Evolutionary conservation across 352 stramenopile genomes (phyloP).

Genomic region (Blastocystis hominis): DNA sequence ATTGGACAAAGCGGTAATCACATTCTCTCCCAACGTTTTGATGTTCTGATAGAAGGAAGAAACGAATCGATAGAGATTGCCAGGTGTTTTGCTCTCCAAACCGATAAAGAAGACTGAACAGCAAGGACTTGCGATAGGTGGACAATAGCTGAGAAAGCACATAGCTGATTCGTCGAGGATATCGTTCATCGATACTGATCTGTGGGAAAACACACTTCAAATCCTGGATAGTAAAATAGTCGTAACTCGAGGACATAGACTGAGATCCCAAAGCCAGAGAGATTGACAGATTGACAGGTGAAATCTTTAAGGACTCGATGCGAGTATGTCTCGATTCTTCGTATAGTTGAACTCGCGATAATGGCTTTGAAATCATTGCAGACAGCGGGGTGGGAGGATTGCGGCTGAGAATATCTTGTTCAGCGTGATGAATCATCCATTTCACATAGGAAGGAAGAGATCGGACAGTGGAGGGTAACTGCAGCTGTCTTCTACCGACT

Average conservation of each 20-base stretch:
- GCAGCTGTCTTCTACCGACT: not conserved
- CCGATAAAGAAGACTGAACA: not conserved
- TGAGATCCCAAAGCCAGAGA: not conserved
- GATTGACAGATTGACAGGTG: not conserved
- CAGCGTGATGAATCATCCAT: not conserved
- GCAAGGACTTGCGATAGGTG: not conserved
- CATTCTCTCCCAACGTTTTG: not conserved
- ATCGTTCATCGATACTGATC: not conserved
- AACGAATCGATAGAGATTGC: not conserved
- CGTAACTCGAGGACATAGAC: not conserved
- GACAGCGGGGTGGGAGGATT: not conserved
- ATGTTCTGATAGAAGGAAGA: not conserved
- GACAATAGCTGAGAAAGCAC: not conserved
- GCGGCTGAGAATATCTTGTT: not conserved
- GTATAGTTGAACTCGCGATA: not conserved
- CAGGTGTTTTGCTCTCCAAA: not conserved
- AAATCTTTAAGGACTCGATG: not conserved
- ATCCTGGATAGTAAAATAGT: not conserved
- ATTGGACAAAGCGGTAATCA: not conserved
- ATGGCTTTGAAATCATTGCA: not conserved
- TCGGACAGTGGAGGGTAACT: not conserved
- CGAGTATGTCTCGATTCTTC: slow-evolving; percentile 17
- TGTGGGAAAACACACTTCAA: not conserved
- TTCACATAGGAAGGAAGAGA: not conserved
- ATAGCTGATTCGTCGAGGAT: not conserved